Conservation (phyloP, 805 yeast species). For the Metschnikowia chrysomelidarum region DNA sequence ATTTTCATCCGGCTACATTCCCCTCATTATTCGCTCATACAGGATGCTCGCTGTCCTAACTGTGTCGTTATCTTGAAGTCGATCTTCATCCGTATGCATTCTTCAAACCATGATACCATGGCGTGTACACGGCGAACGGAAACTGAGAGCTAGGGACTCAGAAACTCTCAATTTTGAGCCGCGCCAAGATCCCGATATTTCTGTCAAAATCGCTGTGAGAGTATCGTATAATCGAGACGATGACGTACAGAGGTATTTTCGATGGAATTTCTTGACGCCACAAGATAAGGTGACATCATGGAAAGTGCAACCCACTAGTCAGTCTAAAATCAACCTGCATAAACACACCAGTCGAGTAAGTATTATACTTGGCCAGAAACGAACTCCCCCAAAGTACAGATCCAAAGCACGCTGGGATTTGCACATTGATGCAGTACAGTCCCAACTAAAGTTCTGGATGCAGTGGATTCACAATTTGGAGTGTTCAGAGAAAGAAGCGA, state of each 20-base stretch:
- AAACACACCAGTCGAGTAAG: background rate
- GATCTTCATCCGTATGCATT: too few species aligned
- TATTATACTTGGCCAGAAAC: constrained; percentile 2
- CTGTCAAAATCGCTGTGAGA: constrained; percentile 1
- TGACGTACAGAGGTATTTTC: constrained; percentile 5
- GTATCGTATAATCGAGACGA: constrained; percentile 1
- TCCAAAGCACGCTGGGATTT: constrained; percentile 1
- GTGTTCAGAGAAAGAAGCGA: background rate
- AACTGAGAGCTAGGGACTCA: background rate
- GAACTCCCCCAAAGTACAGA: constrained; percentile 1
- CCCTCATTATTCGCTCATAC: too few species aligned
- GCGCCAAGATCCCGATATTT: background rate
- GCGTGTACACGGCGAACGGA: too few species aligned
- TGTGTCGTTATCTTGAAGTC: too few species aligned
- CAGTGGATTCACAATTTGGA: constrained; percentile 1
- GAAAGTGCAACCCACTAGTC: too few species aligned
- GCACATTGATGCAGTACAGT: background rate
- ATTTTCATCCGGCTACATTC: too few species aligned
- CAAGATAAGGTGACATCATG: constrained; percentile 1
- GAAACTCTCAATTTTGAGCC: constrained; percentile 4
- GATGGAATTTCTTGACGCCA: constrained; percentile 5
- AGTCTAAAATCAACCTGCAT: too few species aligned
- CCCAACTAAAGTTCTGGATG: constrained; percentile 1
- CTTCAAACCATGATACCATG: too few species aligned
- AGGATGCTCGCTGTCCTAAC: too few species aligned